phyloP scores from a whole-genome alignment of 345 rosid genomes.

The Leavenworthia alabamica region DNA sequence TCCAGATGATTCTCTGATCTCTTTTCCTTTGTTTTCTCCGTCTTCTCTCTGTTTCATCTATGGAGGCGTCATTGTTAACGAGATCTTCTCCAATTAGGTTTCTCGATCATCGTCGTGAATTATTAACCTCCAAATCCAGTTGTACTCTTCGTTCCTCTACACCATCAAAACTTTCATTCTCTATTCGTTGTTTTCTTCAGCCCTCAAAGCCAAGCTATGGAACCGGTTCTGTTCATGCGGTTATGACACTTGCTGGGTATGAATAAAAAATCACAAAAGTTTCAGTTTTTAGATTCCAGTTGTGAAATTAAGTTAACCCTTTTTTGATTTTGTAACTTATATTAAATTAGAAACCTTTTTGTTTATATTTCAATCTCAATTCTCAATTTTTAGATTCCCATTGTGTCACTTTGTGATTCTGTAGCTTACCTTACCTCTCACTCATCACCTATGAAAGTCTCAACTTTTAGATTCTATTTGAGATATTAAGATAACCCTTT shows the following conservation, averaged over 20 bases:
- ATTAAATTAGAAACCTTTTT: too few species aligned
- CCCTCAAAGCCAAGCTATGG: slow-evolving; percentile 34
- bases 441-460: too few species aligned
- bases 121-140: slow-evolving; percentile 7
- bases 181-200: slow-evolving; percentile 24
- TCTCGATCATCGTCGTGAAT: slow-evolving; percentile 19
- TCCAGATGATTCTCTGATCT: background rate
- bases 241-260: slow-evolving; percentile 46
- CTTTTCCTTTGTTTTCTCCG: slow-evolving; percentile 14
- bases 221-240: slow-evolving; percentile 32
- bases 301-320: too few species aligned
- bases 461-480: background rate
- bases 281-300: too few species aligned
- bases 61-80: slow-evolving; percentile 50
- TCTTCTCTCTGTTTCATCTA: slow-evolving; percentile 23
- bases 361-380: too few species aligned
- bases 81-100: slow-evolving; percentile 28
- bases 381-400: too few species aligned
- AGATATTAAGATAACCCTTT: background rate
- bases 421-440: too few species aligned
- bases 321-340: too few species aligned
- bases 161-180: background rate
- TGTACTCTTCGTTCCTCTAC: slow-evolving; percentile 14
- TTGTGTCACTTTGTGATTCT: too few species aligned
- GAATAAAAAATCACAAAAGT: too few species aligned